Percentiles rank a stretch among this genome's conserved stretches.
phyloP scores from a whole-genome alignment of 2,329 filamentous ascomycete genomes.

The Colletotrichum sp. region DNA sequence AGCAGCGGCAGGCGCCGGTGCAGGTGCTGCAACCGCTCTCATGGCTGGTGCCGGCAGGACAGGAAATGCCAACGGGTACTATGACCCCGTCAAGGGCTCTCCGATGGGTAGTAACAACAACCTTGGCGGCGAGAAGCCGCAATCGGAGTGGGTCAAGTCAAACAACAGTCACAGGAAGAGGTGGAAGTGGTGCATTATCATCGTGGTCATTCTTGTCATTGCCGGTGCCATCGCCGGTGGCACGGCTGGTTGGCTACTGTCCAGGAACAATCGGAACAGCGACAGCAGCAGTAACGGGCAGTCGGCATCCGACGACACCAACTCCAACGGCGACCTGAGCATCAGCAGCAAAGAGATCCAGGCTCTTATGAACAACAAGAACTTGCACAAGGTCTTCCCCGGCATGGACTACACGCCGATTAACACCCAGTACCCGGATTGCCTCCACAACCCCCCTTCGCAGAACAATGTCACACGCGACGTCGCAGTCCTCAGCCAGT shows the following conservation, averaged over 20 bases:
- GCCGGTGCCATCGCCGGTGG: conserved; percentile 74
- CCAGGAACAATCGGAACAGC: conserved; percentile 50
- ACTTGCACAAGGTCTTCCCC: conserved; percentile 92
- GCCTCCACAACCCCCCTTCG: conserved; percentile 76
- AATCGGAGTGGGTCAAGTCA: conserved; percentile 64
- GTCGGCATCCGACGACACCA: conserved; percentile 64
- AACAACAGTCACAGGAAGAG: conserved; percentile 68
- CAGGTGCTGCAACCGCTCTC: conserved; percentile 40
- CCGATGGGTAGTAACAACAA: conserved; percentile 20
- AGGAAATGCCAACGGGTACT: conserved; percentile 50
- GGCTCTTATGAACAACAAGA: conserved; percentile 76
- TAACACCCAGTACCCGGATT: conserved; percentile 89
- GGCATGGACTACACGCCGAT: conserved; percentile 95
- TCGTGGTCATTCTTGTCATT: conserved; percentile 68
- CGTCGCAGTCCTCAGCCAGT: conserved; percentile 85
- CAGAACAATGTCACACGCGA: conserved; percentile 96
- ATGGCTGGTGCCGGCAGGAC: conserved; percentile 34
- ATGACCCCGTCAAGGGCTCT: conserved; percentile 56
- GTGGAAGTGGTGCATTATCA: conserved; percentile 72
- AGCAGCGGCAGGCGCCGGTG: conserved; percentile 52
- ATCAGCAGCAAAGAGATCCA: conserved; percentile 82
- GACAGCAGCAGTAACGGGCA: conserved; percentile 37
- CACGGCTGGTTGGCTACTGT: conserved; percentile 74
- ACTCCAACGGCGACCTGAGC: conserved; percentile 72
- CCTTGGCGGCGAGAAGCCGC: conserved; percentile 67